Evolutionary conservation across 805 yeast species (phyloP), one percentile per base, ranked within the genome.

Genomic region (Starmera amethionina): DNA sequence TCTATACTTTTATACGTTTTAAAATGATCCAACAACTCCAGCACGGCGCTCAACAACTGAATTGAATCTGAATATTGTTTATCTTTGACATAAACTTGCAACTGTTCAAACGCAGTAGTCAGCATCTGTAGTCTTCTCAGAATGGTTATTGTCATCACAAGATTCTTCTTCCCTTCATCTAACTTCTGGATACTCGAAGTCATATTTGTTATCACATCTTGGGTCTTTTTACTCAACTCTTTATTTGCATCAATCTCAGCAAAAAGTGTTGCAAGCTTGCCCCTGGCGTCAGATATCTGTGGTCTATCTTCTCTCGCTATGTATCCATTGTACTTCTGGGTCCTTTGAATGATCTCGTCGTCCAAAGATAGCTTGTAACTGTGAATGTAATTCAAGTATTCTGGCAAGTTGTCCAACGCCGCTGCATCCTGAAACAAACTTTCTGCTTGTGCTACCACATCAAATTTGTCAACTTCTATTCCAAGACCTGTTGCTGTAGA

Each of bases 91-190:
- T 74, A 63, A 7, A 60, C 53, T 14, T 68, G 68, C 36, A 87
- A 67, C 46, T 75, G 75, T 34, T 77, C 78, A 56, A 78, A 79
- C 3, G 94, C 89, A 16, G 76, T 78, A 7, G 84, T 71, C 37
- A 93, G 67, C 85, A 89, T 89, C 54, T 88, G 95, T 32, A 93
- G 66, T 45, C 96, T 72, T 52, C 90, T 85, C 48, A 90, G 67
- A 31, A 88, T 78, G 1, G 94, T 86, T 84, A 93, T 85, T 10
- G 93, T 77, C 25, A 77, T 68, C 2, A 87, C 89, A 37, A 93
- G 65, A 58, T 93, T 93, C 55, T 75, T 77, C 64, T 93, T 93
- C 30, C 89, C 79, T 38, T 74, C 75, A 59, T 93, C 97, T 43
- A 93, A 67, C 18, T 70, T 64, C 49, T 86, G 82, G 45, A 93